Conservation (phyloP, 106 monocot genomes). For the Apostasia shenzhenica region DNA sequence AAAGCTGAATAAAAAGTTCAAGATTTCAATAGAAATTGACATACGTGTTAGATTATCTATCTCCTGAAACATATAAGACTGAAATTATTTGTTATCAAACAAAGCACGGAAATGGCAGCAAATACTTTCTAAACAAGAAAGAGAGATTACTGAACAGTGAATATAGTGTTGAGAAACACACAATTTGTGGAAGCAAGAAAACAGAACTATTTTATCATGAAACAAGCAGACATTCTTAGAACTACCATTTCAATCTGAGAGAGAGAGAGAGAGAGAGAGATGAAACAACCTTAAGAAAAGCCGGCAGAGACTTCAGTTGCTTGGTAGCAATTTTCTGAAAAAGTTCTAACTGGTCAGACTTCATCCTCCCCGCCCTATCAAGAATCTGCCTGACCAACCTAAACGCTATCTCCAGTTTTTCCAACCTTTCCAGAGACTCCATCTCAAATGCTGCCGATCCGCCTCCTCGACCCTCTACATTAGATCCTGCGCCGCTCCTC, state of each 20-base stretch:
- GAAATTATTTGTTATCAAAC: neutral
- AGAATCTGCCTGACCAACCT: slow-evolving; percentile 60
- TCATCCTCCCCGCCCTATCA: slow-evolving; percentile 25
- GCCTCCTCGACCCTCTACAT: slow-evolving; percentile 18
- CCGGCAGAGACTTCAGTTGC: slow-evolving; percentile 71
- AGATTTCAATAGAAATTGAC: neutral
- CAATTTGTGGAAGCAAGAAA: too few species aligned
- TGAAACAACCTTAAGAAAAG: slow-evolving; percentile 69
- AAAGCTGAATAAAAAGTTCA: neutral
- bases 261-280: too few species aligned
- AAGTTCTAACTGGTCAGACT: slow-evolving; percentile 40
- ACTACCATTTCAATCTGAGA: too few species aligned
- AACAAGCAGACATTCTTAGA: too few species aligned
- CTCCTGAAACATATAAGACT: neutral
- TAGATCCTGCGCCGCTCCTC: slow-evolving; percentile 50
- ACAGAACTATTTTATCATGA: too few species aligned
- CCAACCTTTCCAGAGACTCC: slow-evolving; percentile 61
- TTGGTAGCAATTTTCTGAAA: slow-evolving; percentile 51
- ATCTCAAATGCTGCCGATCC: slow-evolving; percentile 37
- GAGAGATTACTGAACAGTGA: neutral
- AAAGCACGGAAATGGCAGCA: too few species aligned
- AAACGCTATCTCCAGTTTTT: slow-evolving; percentile 74
- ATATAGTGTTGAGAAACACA: too few species aligned
- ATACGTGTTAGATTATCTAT: neutral
- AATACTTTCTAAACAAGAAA: neutral